Conservation (phyloP, 1,284 basidiomycete species). For the Cystobasidium pallidum region DNA sequence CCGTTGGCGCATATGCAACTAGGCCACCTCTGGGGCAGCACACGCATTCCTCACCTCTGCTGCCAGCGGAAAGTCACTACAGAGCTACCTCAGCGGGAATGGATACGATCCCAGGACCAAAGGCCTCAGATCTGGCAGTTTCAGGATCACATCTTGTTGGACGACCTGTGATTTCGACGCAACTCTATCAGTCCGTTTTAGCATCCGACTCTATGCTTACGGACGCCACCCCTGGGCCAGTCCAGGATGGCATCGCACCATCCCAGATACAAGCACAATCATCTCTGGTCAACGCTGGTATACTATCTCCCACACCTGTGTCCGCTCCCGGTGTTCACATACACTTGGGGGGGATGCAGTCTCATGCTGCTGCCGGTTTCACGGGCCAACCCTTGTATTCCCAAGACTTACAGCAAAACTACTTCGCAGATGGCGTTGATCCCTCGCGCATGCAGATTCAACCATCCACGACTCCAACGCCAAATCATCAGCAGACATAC, state of each 20-base stretch:
- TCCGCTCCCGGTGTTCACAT: background rate
- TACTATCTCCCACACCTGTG: constrained; percentile 10
- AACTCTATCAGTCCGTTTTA: constrained; percentile 26
- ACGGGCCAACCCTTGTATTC: background rate
- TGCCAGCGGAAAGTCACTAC: constrained; percentile 39
- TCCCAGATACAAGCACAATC: constrained; percentile 21
- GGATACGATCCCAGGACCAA: constrained; percentile 30
- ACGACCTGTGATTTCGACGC: constrained; percentile 23
- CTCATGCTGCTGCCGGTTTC: background rate
- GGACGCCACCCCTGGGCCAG: background rate
- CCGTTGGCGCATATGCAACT: background rate
- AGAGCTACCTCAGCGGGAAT: constrained; percentile 23
- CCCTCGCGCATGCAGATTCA: constrained; percentile 29
- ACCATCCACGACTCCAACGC: constrained; percentile 20
- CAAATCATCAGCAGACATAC: constrained; percentile 27
- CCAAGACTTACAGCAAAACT: background rate
- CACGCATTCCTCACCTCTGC: constrained; percentile 39
- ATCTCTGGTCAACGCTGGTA: background rate
- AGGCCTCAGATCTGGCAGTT: constrained; percentile 35
- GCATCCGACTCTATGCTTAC: constrained; percentile 25
- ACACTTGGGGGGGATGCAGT: background rate
- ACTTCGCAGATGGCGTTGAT: constrained; percentile 16
- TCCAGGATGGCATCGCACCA: constrained; percentile 11
- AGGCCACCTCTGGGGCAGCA: constrained; percentile 25
- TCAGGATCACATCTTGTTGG: constrained; percentile 41